These are phyloP conservation scores for Cercospora janseana DNA, from an alignment of 2,329 filamentous ascomycete species.

Conservation along the genomic window DNA sequence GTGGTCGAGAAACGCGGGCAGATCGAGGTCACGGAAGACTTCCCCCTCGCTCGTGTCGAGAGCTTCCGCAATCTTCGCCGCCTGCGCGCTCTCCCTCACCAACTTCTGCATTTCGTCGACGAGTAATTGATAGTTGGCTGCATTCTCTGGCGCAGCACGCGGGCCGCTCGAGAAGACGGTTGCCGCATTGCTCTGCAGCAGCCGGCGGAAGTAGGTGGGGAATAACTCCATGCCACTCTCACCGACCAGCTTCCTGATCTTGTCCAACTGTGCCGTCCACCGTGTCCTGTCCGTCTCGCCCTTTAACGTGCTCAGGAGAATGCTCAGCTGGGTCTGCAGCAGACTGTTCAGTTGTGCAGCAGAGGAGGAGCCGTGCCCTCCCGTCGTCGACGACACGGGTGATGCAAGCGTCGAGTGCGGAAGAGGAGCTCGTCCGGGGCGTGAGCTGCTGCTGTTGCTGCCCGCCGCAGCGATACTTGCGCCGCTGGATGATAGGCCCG, in stretches of 20 bases:
- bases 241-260: conserved; percentile 93
- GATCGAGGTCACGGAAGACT: conserved; percentile 91
- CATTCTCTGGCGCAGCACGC: conserved; percentile 64
- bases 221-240: conserved; percentile 99
- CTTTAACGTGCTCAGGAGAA: conserved; percentile 90
- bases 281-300: conserved; percentile 88
- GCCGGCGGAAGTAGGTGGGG: conserved; percentile 88
- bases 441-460: too few relatives aligned
- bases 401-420: conserved; percentile 58
- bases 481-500: conserved; percentile 53
- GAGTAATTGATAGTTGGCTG: conserved; percentile 80
- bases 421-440: conserved; percentile 58
- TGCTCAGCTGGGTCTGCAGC: conserved; percentile 90
- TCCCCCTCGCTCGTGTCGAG: conserved; percentile 89
- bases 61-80: conserved; percentile 86
- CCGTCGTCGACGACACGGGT: conserved; percentile 52
- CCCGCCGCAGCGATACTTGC: conserved; percentile 52
- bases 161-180: conserved; percentile 83
- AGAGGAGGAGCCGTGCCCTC: conserved; percentile 42
- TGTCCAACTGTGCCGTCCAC: conserved; percentile 89
- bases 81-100: conserved; percentile 74
- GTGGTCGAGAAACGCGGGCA: conserved; percentile 93
- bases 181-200: conserved; percentile 85
- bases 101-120: conserved; percentile 84
- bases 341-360: conserved; percentile 72